Percentiles rank a stretch among this genome's conserved stretches.
Conservation (phyloP, 2,329 filamentous ascomycete genomes). For the Herpomyces periplanetae region DNA sequence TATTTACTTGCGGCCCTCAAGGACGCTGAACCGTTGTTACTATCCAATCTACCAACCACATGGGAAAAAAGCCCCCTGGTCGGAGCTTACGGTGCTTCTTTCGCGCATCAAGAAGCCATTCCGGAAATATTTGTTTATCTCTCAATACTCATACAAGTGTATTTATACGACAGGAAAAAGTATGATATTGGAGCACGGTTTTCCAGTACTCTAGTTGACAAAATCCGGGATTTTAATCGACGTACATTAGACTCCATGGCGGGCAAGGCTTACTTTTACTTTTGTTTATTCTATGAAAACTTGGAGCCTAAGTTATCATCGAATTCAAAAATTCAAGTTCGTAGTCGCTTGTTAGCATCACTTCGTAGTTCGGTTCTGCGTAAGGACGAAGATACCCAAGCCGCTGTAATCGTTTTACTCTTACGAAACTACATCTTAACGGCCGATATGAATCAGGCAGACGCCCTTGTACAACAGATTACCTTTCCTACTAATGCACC, state of each 20-base stretch:
- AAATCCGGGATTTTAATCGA: slow-evolving; percentile 57
- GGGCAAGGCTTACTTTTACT: slow-evolving; percentile 93
- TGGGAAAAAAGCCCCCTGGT: slow-evolving; percentile 20
- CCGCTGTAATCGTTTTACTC: slow-evolving; percentile 67
- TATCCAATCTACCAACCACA: slow-evolving; percentile 12
- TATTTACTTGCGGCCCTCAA: slow-evolving; percentile 28
- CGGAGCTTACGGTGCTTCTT: slow-evolving; percentile 11
- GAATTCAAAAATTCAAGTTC: slow-evolving; percentile 45
- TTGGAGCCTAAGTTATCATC: slow-evolving; percentile 55
- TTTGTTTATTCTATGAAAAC: slow-evolving; percentile 73
- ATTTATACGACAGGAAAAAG: slow-evolving; percentile 50
- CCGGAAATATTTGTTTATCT: slow-evolving; percentile 68
- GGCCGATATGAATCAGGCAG: slow-evolving; percentile 82
- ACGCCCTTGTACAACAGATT: slow-evolving; percentile 75
- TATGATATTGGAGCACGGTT: slow-evolving; percentile 44
- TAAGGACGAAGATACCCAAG: slow-evolving; percentile 90
- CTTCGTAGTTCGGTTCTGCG: slow-evolving; percentile 78
- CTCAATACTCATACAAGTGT: slow-evolving; percentile 32
- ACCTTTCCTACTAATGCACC: slow-evolving; percentile 73
- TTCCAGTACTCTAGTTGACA: slow-evolving; percentile 42
- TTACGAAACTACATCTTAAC: slow-evolving; percentile 85
- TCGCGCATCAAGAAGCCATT: slow-evolving; percentile 13
- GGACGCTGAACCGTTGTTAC: slow-evolving; percentile 21
- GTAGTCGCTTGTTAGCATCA: slow-evolving; percentile 47
- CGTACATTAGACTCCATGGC: slow-evolving; percentile 72